Base-by-base conservation (phyloP, 805 yeast genomes). In the Pichia insulana region DNA sequence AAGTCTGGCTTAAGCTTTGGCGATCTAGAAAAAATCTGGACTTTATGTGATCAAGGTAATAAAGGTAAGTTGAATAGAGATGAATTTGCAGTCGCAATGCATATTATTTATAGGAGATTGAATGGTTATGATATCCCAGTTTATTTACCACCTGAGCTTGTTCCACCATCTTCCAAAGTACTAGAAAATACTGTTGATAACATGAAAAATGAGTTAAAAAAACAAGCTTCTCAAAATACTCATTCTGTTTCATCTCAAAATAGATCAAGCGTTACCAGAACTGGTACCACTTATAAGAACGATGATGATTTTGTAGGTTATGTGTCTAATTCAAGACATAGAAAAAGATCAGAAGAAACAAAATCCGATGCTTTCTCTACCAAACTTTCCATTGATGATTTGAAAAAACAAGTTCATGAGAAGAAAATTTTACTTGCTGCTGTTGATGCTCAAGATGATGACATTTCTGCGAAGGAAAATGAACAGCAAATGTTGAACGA, bases 31-130 rank as follows among this genome's bases (percentile, higher is more conserved):
- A 71, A 79, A 34, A 88, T 92, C 48, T 90, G 98, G 98, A 84
- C 78, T 38, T 70, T 90, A 50, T 76, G 89, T 43, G 97, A 92
- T 59, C 74, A 80, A 13, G 79, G 80, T 42, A 83, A 88, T 59
- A 73, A 82, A 42, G 96, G 97, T 4, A 78, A 76, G 57, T 75
- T 90, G 51, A 84, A 85, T 59, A 79, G 77, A 54, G 96, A 90
- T 59, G 95, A 87, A 61, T 92, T 90, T 66, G 83, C 96, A 0
- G 88, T 92, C 30, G 97, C 97, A 27, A 92, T 90, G 97, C 97
- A 94, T 69, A 70, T 90, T 45, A 90, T 90, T 35, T 90, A 92
- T 64, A 76, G 96, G 60, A 75, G 90, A 48, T 67, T 90, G 57
- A 89, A 88, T 56, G 97, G 97, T 2, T 78, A 76, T 49, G 86